Percentiles rank a stretch among this genome's conserved stretches.
Conservation (phyloP, 2,329 filamentous ascomycete genomes). For the Byssochlamys sp. region DNA sequence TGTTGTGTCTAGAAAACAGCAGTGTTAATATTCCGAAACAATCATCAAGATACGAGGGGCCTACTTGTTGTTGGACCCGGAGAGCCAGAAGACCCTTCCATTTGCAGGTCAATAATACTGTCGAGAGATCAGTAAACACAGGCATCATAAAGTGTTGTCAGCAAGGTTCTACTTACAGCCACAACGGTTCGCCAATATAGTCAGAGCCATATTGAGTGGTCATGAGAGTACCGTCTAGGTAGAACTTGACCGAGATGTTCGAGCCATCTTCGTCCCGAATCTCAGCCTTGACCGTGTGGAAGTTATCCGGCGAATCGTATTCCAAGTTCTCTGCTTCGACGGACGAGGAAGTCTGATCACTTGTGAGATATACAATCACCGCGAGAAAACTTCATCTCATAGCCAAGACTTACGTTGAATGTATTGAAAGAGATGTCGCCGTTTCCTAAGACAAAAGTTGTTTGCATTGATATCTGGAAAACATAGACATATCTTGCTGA, state of each 20-base stretch:
- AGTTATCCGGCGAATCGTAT: slow-evolving; percentile 40
- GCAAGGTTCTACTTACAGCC: slow-evolving; percentile 9
- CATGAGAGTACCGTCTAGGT: slow-evolving; percentile 42
- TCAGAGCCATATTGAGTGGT: slow-evolving; percentile 43
- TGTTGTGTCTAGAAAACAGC: not conserved
- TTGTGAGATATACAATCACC: not conserved
- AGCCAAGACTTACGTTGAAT: not conserved
- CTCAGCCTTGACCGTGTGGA: slow-evolving; percentile 44
- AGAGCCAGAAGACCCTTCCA: not conserved
- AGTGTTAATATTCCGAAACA: not conserved
- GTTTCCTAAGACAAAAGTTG: not conserved
- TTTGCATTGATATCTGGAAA: not conserved
- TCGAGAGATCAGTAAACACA: not conserved
- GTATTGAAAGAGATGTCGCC: not conserved
- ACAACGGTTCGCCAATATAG: slow-evolving; percentile 41
- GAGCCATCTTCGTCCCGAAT: slow-evolving; percentile 43
- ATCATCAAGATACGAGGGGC: not conserved
- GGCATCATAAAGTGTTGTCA: not conserved
- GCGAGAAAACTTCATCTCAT: not conserved
- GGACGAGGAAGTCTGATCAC: slow-evolving; percentile 32
- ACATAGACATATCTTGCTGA: slow-evolving; percentile 19
- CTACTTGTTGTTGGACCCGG: not conserved
- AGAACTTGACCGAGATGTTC: slow-evolving; percentile 47
- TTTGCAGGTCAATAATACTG: not conserved
- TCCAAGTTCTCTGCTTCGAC: slow-evolving; percentile 40